Evolutionary conservation across 805 yeast genomes (phyloP).

Genomic region (Schwanniomyces sp.): DNA sequence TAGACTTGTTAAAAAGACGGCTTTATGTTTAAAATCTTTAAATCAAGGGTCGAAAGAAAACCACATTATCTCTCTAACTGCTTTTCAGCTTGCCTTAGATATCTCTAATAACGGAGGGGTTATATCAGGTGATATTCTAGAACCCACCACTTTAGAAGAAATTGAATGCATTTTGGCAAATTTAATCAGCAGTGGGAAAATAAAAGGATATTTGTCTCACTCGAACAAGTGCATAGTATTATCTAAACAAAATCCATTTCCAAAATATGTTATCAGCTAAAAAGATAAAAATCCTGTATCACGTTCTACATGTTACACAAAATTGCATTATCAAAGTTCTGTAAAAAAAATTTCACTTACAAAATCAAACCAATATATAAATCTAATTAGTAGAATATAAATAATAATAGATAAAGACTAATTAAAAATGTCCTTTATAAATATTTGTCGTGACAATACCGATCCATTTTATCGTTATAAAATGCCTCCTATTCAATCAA

Average conservation of each 20-base stretch:
- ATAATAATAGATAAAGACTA: not conserved
- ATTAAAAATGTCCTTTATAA: constrained; percentile 71
- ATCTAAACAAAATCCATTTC: constrained; percentile 75
- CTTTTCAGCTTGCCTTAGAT: constrained; percentile 45
- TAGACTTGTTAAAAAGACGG: constrained; percentile 47
- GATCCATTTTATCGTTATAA: constrained; percentile 99
- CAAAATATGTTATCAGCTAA: constrained; percentile 20
- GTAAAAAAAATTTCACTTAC: constrained; percentile 4
- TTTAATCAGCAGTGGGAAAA: constrained; percentile 55
- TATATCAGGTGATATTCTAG: constrained; percentile 1
- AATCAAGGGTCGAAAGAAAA: constrained; percentile 25
- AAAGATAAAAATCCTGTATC: not conserved
- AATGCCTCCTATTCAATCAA: constrained; percentile 97
- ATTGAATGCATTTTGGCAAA: constrained; percentile 71
- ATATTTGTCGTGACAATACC: constrained; percentile 93
- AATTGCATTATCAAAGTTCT: not conserved
- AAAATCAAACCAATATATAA: not conserved
- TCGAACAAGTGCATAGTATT: constrained; percentile 70
- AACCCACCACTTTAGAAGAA: constrained; percentile 40
- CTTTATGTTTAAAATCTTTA: constrained; percentile 16
- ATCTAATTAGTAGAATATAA: not conserved
- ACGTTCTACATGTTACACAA: constrained; percentile 1
- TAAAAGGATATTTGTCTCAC: constrained; percentile 84
- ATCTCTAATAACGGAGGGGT: constrained; percentile 16
- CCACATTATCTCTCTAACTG: constrained; percentile 41